Evolutionary conservation across 2,329 filamentous ascomycete species (phyloP), one percentile per base, ranked within the genome.

Genomic region (Thielaviopsis cerberus): DNA sequence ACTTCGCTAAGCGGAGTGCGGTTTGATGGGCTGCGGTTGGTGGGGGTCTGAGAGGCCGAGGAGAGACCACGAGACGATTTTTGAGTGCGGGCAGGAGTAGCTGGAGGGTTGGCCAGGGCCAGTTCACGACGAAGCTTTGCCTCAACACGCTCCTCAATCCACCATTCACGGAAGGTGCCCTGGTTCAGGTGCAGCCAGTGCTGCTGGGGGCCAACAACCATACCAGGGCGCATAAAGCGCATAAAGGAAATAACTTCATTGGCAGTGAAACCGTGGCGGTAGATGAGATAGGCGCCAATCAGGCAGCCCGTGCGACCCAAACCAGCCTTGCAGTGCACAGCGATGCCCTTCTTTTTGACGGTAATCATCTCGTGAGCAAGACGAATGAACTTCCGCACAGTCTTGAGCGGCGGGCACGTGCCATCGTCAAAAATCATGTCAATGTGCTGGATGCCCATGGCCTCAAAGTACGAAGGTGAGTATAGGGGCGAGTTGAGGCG

Each of bases 391-490:
- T 90, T 90, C 64, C 88, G 83, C 26, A 98, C 92, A n/a, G 90
- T 83, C 20, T 81, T 81, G 56, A 98, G 75, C 1, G 88, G 83
- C 23, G 92, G 92, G 69, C 92, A 98, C 3, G 92, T 98, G 63
- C 92, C 92, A 65, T 98, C 92, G 66, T 97, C 92, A 67, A 98
- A 98, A 66, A 98, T 97, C 92, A 98, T 98, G 72, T 98, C 92
- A 48, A 97, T 76, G 68, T 98, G 92, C 66, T 89, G 84, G 67
- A 98, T 97, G 27, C 91, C 91, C 56, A 98, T 76, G 3, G 90
- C 88, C 63, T 91, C 92, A 70, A 98, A 98, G 74, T 91, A 96
- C n/a, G 89, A 90, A 0, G 92, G 87, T 0, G 88, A 94, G 75
- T 98, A 98, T 7, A 98, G 80, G 64, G 90, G 86, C 0, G 90